Evolutionary conservation across 352 stramenopile genomes (phyloP).

Genomic region (Phytophthora sansomeana): DNA sequence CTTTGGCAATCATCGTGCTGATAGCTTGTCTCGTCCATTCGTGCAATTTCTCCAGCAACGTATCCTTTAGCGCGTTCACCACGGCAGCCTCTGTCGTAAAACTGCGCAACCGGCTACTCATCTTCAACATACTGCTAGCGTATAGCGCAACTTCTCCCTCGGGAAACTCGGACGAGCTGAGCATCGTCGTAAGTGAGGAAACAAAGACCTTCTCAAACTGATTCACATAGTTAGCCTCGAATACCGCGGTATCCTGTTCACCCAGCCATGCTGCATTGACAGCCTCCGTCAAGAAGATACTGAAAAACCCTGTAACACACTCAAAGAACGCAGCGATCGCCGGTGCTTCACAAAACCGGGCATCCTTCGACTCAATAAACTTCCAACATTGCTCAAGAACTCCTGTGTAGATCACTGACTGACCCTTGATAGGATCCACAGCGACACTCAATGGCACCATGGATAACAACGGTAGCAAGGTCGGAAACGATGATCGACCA

Average conservation of each 20-base stretch:
- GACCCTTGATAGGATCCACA: slow-evolving; percentile 47
- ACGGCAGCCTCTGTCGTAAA: slow-evolving; percentile 39
- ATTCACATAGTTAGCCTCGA: slow-evolving; percentile 53
- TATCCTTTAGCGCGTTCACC: slow-evolving; percentile 37
- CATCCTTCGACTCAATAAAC: slow-evolving; percentile 65
- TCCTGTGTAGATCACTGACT: slow-evolving; percentile 63
- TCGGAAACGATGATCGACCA: slow-evolving; percentile 69
- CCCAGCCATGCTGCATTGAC: slow-evolving; percentile 43
- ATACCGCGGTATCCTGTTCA: slow-evolving; percentile 26
- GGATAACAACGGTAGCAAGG: slow-evolving; percentile 76
- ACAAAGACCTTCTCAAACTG: slow-evolving; percentile 76
- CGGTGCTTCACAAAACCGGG: slow-evolving; percentile 57
- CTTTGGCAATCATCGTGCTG: slow-evolving; percentile 34
- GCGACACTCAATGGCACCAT: slow-evolving; percentile 71
- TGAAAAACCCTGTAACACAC: slow-evolving; percentile 73
- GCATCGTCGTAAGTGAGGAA: slow-evolving; percentile 45
- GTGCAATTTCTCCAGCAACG: slow-evolving; percentile 44
- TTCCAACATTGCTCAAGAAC: slow-evolving; percentile 79
- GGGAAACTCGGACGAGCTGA: slow-evolving; percentile 51
- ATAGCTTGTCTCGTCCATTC: slow-evolving; percentile 50
- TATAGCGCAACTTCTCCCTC: slow-evolving; percentile 47
- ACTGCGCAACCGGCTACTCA: slow-evolving; percentile 44
- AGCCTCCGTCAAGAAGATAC: slow-evolving; percentile 64
- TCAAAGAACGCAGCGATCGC: slow-evolving; percentile 77
- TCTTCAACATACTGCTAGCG: slow-evolving; percentile 52